Evolutionary conservation across 2,329 filamentous ascomycete species (phyloP), one percentile per base, ranked within the genome.

Genomic region (Xylaria sp.): DNA sequence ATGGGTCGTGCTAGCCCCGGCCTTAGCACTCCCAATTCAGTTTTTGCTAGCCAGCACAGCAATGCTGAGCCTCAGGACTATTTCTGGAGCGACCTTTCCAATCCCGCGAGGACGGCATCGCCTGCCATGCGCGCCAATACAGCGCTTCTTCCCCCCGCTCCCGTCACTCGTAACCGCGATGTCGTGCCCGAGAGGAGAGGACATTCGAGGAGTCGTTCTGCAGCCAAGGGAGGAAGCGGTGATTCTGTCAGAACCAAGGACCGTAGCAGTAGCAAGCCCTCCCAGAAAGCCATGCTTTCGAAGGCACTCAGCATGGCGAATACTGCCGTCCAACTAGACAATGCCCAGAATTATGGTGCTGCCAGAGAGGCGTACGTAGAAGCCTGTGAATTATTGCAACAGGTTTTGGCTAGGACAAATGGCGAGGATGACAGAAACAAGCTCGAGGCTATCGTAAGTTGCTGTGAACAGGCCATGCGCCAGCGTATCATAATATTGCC

Each of bases 201-300:
- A 10, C 84, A 87, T 76, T 81, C 83, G 17, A 80, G 84, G 69
- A 82, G 81, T 73, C 82, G 84, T 17, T 84, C 85, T 13, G 77
- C 80, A 4, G 76, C 79, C n/a, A 85, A 83, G 69, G 80, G 80
- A 66, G 79, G 81, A 42, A 85, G 83, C 73, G 75, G 77, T 23
- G 84, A 85, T 63, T 82, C 81, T 6, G 80, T 78, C 7, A 80
- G 79, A 42, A 79, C 79, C 3, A 75, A 75, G 26, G 79, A 77
- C 48, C 79, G 78, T 40, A 73, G 75, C 54, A 76, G 80, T 20
- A 76, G 80, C 26, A 81, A 81, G 42, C 88, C 88, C 15, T 93
- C 92, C 1, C 92, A 98, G 79, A 98, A 97, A 83, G 92, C 91
- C 11, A 98, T 98, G 94, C 86, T 99, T 42, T 97, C 95, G n/a